phyloP scores from a whole-genome alignment of 495 filamentous ascomycete genomes.

The Clohesyomyces aquaticus region DNA sequence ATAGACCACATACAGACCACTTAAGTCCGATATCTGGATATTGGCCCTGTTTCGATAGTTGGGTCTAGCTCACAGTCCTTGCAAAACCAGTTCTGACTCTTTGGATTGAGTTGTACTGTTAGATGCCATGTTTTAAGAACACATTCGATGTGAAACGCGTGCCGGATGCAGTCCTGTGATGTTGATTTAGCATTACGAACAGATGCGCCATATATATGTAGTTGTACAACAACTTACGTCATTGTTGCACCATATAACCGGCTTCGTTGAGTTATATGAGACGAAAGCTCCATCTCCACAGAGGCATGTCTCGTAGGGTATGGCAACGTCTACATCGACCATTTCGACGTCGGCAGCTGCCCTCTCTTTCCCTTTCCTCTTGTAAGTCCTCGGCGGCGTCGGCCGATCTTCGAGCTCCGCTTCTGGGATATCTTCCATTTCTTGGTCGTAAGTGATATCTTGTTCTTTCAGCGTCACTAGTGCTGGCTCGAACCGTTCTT shows the following conservation, averaged over 20 bases:
- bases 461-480: too few relatives aligned
- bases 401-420: too few relatives aligned
- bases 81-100: background rate
- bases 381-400: background rate
- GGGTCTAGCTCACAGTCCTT: background rate
- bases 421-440: too few relatives aligned
- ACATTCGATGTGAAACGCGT: background rate
- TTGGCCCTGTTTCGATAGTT: background rate
- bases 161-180: background rate
- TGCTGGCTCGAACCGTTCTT: too few relatives aligned
- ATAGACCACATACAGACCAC: too few relatives aligned
- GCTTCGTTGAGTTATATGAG: background rate
- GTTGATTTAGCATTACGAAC: background rate
- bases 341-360: background rate
- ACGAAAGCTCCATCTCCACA: background rate
- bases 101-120: background rate
- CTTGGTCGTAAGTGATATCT: too few relatives aligned
- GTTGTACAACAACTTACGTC: background rate
- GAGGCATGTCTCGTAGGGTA: background rate
- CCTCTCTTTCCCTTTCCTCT: background rate
- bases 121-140: background rate
- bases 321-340: background rate
- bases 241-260: background rate
- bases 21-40: background rate
- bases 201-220: background rate